Percentiles rank a stretch among this genome's conserved stretches.
Evolutionary conservation across 768 basidiomycete species (phyloP).

Genomic region (Kwoniella bestiolae): DNA sequence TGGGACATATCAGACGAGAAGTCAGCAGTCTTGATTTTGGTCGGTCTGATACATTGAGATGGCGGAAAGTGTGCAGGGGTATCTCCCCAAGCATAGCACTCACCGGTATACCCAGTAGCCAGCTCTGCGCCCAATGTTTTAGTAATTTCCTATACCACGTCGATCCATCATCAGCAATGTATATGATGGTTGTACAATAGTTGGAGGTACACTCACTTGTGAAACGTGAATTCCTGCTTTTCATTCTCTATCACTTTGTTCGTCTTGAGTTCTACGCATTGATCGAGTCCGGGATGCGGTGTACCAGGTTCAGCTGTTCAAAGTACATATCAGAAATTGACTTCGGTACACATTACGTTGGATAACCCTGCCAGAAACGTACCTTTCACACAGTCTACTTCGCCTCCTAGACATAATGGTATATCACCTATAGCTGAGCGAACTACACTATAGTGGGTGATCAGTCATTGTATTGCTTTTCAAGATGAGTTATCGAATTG

Average conservation of each 20-base stretch:
- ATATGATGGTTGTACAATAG: neutral
- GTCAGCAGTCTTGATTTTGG: neutral
- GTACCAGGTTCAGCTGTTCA: constrained; percentile 29
- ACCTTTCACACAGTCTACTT: constrained; percentile 57
- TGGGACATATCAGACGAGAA: neutral
- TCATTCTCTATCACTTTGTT: constrained; percentile 53
- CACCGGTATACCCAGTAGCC: constrained; percentile 56
- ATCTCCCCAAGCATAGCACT: too few species aligned
- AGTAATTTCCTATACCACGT: constrained; percentile 51
- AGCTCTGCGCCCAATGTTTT: constrained; percentile 59
- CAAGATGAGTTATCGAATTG: neutral
- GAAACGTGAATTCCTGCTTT: constrained; percentile 51
- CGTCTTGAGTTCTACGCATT: constrained; percentile 57
- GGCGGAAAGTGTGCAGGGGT: too few species aligned
- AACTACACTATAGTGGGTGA: constrained; percentile 38
- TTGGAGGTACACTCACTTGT: constrained; percentile 37
- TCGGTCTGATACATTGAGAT: too few species aligned
- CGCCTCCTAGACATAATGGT: constrained; percentile 55
- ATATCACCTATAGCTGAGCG: constrained; percentile 53
- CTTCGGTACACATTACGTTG: too few species aligned
- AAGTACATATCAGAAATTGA: neutral
- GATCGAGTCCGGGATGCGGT: constrained; percentile 44
- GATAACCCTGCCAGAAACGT: too few species aligned
- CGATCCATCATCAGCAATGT: neutral
- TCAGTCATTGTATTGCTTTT: neutral